Evolutionary conservation across 192 early-diverging fungal species (phyloP).

Genomic region (Mortierella alpina): DNA sequence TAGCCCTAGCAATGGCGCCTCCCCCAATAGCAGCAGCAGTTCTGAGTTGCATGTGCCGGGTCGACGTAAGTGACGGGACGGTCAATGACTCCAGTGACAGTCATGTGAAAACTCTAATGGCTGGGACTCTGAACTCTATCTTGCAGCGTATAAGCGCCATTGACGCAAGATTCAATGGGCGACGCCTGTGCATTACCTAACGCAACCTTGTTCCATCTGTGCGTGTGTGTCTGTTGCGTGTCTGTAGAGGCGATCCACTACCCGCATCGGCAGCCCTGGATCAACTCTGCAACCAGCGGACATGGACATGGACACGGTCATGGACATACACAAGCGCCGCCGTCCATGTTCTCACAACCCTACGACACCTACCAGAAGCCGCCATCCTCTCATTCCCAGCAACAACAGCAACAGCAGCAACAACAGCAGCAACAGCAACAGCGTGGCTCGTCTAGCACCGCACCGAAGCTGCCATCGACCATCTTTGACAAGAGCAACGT

Average conservation of each 20-base stretch:
- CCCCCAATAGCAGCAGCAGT: background rate
- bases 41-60: conserved; percentile 28
- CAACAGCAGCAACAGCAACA: conserved; percentile 16
- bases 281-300: conserved; percentile 39
- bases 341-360: conserved; percentile 51
- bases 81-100: background rate
- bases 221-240: too few relatives aligned
- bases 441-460: background rate
- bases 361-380: conserved; percentile 47
- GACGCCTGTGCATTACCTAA: background rate
- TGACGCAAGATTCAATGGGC: background rate
- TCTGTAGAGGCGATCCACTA: conserved; percentile 50
- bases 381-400: background rate
- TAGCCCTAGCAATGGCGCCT: background rate
- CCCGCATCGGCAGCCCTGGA: conserved; percentile 53
- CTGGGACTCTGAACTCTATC: background rate
- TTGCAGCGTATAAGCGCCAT: background rate
- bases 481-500: conserved; percentile 93
- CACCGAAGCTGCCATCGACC: conserved; percentile 53
- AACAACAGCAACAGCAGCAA: conserved; percentile 21
- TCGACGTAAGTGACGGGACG: conserved; percentile 22
- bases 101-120: conserved; percentile 47
- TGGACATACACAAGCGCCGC: conserved; percentile 10
- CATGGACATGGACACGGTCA: conserved; percentile 28
- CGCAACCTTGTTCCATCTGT: background rate